Conservation (phyloP, 2,329 filamentous ascomycete genomes). For the Allantophomopsis cytisporea region DNA sequence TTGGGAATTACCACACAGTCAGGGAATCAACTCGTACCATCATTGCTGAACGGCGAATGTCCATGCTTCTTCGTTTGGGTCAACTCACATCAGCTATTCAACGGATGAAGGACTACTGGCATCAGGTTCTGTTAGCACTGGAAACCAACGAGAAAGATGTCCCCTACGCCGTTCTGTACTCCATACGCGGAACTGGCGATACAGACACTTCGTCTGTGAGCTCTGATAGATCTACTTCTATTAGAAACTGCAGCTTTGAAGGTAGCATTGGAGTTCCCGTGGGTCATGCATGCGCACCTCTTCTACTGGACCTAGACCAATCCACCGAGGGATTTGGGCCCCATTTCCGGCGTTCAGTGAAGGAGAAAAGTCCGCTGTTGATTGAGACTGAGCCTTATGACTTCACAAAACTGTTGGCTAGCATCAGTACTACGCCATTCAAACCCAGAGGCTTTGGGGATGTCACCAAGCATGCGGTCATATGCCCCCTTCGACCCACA, state of each 20-base stretch:
- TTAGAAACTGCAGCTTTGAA: conserved; percentile 39
- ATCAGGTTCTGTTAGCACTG: conserved; percentile 12
- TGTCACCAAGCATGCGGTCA: conserved; percentile 49
- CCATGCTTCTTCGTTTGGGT: conserved; percentile 22
- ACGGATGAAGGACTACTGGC: conserved; percentile 20
- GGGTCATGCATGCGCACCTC: conserved; percentile 45
- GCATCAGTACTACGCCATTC: conserved; percentile 39
- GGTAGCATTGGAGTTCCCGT: conserved; percentile 34
- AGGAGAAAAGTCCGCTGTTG: conserved; percentile 49
- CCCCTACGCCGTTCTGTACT: conserved; percentile 19
- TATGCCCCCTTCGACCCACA: conserved; percentile 55
- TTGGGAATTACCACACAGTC: conserved; percentile 18
- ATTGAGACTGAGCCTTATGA: conserved; percentile 46
- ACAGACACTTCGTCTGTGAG: conserved; percentile 45
- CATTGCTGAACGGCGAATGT: conserved; percentile 20
- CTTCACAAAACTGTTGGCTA: conserved; percentile 5
- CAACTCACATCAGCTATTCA: conserved; percentile 16
- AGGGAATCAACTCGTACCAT: conserved; percentile 21
- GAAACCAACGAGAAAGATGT: conserved; percentile 15
- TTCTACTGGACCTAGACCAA: conserved; percentile 49
- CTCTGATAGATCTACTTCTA: conserved; percentile 46
- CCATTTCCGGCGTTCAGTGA: conserved; percentile 42
- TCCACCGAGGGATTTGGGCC: conserved; percentile 62
- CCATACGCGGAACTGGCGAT: conserved; percentile 39
- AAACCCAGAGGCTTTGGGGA: conserved; percentile 51